Evolutionary conservation across 169 alveolate species (phyloP).

Genomic region (Cryptosporidium muris): DNA sequence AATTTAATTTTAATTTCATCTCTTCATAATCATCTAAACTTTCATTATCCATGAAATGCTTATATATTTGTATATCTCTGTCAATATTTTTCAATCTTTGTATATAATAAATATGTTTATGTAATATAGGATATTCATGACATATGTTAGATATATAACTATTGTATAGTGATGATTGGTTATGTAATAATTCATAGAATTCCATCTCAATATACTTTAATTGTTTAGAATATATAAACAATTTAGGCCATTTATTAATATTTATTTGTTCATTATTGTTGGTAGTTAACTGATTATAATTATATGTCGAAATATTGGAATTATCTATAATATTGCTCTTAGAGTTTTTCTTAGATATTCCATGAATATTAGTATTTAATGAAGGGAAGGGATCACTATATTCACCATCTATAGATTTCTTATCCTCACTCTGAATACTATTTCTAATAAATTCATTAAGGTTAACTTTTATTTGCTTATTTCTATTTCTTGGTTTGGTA

Average conservation of each 20-base stretch:
- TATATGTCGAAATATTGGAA: too few relatives aligned
- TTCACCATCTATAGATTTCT: too few relatives aligned
- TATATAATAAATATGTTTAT: neutral
- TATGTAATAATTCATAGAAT: conserved; percentile 34
- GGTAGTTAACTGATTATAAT: neutral
- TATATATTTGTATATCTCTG: conserved; percentile 11
- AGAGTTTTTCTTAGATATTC: too few relatives aligned
- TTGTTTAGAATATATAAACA: conserved; percentile 4
- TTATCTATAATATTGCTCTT: too few relatives aligned
- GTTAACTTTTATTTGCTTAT: conserved; percentile 35
- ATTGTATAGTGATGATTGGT: neutral
- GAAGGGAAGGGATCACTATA: too few relatives aligned
- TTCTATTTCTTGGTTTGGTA: conserved; percentile 1
- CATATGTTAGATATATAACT: neutral
- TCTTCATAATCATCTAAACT: conserved; percentile 83
- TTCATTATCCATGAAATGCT: conserved; percentile 78
- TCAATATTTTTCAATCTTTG: conserved; percentile 27
- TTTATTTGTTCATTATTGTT: neutral
- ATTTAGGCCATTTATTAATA: conserved; percentile 9
- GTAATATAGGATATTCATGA: neutral
- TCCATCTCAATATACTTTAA: conserved; percentile 44
- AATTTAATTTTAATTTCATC: conserved; percentile 82
- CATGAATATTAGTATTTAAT: too few relatives aligned
- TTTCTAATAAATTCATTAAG: conserved; percentile 20
- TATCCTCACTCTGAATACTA: too few relatives aligned